phyloP scores from a whole-genome alignment of 805 yeast species.

The Dipodascus geniculatus region DNA sequence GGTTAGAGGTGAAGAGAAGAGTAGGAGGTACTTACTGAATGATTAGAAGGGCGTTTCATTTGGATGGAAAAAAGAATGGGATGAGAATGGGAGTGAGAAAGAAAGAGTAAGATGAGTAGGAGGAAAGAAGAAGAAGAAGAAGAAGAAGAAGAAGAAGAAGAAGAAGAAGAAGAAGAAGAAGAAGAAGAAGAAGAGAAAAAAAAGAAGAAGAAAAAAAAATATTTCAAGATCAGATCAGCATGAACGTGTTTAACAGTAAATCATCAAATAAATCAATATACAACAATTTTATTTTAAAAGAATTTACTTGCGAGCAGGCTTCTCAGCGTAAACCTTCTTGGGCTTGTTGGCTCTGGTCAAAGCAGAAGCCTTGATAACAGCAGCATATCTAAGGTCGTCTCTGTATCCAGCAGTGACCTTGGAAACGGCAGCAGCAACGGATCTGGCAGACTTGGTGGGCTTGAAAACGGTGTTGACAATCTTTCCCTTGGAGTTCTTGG shows the following conservation, averaged over 20 bases:
- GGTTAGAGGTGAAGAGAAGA: too few relatives aligned
- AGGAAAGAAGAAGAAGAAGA: too few relatives aligned
- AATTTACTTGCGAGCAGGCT: conserved; percentile 1
- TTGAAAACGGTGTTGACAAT: conserved; percentile 30
- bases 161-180: too few relatives aligned
- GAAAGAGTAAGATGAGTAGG: too few relatives aligned
- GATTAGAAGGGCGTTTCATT: too few relatives aligned
- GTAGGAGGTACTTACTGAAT: too few relatives aligned
- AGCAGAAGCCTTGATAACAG: conserved; percentile 38
- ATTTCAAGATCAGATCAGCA: background rate
- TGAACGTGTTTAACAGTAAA: background rate
- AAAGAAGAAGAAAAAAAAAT: too few relatives aligned
- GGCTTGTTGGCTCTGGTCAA: conserved; percentile 29
- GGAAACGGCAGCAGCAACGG: conserved; percentile 34
- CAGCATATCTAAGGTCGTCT: conserved; percentile 36
- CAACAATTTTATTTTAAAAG: too few relatives aligned
- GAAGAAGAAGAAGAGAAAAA: background rate
- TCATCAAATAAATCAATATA: background rate
- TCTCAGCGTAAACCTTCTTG: conserved; percentile 21
- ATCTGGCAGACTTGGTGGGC: conserved; percentile 32
- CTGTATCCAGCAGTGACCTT: conserved; percentile 37
- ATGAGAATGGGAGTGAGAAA: too few relatives aligned
- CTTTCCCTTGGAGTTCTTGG: conserved; percentile 35
- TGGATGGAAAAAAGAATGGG: too few relatives aligned
- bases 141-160: too few relatives aligned